Evolutionary conservation across 2,329 filamentous ascomycete species (phyloP), one percentile per base, ranked within the genome.

Genomic region (Pseudogymnoascus sp.): DNA sequence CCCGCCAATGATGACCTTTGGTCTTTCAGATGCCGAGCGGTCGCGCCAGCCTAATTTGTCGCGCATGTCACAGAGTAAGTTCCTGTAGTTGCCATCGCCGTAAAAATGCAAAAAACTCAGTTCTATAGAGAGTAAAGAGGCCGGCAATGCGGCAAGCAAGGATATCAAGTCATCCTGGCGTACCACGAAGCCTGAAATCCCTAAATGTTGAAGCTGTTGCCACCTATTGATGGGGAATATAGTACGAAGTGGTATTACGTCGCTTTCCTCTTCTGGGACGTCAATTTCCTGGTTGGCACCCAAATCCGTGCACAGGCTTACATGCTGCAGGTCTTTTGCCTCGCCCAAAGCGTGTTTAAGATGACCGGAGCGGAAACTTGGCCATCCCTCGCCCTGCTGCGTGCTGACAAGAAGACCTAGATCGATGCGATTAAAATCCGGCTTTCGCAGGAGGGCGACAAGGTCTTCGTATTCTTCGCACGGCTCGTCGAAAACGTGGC

Each of bases 51-150:
- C 61, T 14, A 70, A 62, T 12, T 60, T 61, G 50, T 67, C 59
- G 4, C 67, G 65, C 4, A 69, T 67, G 2, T 62, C 62, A 34
- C 61, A 28, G 9, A 72, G 63, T 5, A 71, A 54, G 11, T 63
- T 50, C 38, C 64, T 14, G 38, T 62, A 66, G 32, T 63, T 41
- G 22, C 54, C 57, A 9, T 62, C 54, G 58, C 54, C 35, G 14
- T 68, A 0, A 16, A 74, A 74, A 2, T 9, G 11, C 0, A 75
- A 62, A 11, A 70, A 71, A 43, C 71, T 74, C 6, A 76, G 63
- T 35, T 76, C 68, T 0, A 75, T 61, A 1, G 70, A 70, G 6
- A 66, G 64, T 0, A 74, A 32, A 0, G 69, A 69, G 0, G 16
- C 5, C 4, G 71, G 72, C 0, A 76, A 59, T 0, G 58, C 60